Base-by-base conservation (phyloP, 2,329 filamentous ascomycete genomes). In the Fusarium sp. region DNA sequence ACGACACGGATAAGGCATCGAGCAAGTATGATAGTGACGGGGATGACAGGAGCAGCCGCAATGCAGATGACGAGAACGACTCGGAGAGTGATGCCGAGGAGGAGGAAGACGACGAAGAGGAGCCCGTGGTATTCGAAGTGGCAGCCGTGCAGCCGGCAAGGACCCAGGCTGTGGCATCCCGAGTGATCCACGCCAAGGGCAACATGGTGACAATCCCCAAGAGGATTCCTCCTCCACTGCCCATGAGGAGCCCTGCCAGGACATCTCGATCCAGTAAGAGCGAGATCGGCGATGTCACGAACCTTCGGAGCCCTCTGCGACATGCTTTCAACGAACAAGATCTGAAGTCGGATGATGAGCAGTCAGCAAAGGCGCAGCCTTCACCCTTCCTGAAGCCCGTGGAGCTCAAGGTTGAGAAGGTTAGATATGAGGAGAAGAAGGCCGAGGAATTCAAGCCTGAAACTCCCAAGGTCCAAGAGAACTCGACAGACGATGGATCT, bases 181-280 rank as follows among this genome's bases (percentile, higher is more conserved):
- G 92, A 62, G 88, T 91, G 64, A 90, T 95, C 65, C 87, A 89
- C 33, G 92, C 91, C 42, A 92, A 93, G 78, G 94, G 94, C 27
- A 92, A 92, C 59, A 86, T 98, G 59, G 94, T 98, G 31, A 95
- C 91, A 53, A 97, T 98, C 67, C 91, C 93, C 14, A 97, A 96
- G 83, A 89, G 94, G 38, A 83, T 92, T 1, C 90, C 94, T 1
- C 95, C 95, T 2, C 91, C 93, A 10, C 87, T 98, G 14, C 95
- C 95, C 1, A 87, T 90, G 4, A 88, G 95, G 56, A 97, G 93
- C 79, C 92, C 94, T 1, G 91, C 91, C 81, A 75, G 94, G 86
- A 79, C 82, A 24, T 90, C 88, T 5, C 83, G 86, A 46, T 84
- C 83, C 4, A 85, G 85, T 75, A 87, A 84, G 79, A 80, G 88